Percentiles rank a stretch among this genome's conserved stretches.
phyloP scores from a whole-genome alignment of 2,329 filamentous ascomycete species.

The Cyphellophora europaea region DNA sequence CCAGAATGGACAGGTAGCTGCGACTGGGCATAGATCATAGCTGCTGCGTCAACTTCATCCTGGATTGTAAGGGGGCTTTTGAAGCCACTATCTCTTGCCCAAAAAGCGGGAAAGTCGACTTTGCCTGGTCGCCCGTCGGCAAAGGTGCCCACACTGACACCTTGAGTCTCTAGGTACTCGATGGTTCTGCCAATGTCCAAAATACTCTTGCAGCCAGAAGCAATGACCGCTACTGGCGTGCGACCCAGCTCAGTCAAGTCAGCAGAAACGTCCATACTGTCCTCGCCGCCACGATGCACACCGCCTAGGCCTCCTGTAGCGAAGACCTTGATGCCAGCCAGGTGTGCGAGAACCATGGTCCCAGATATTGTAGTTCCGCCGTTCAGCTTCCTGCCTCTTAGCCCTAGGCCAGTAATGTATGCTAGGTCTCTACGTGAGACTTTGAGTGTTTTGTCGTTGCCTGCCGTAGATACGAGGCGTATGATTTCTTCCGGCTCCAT shows the following conservation, averaged over 20 bases:
- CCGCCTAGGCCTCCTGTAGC: slow-evolving; percentile 91
- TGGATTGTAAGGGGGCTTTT: slow-evolving; percentile 67
- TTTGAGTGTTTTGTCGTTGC: slow-evolving; percentile 62
- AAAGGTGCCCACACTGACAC: slow-evolving; percentile 79
- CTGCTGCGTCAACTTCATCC: slow-evolving; percentile 72
- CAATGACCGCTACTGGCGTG: slow-evolving; percentile 79
- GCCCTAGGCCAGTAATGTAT: slow-evolving; percentile 67
- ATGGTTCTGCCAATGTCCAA: slow-evolving; percentile 84
- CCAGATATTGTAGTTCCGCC: slow-evolving; percentile 90
- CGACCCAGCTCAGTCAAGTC: slow-evolving; percentile 89
- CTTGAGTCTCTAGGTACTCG: slow-evolving; percentile 64
- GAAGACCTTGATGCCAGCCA: slow-evolving; percentile 85
- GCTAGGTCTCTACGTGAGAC: slow-evolving; percentile 80
- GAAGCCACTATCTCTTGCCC: slow-evolving; percentile 75
- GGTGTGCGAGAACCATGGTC: slow-evolving; percentile 79
- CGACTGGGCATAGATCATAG: slow-evolving; percentile 76
- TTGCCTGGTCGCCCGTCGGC: slow-evolving; percentile 62
- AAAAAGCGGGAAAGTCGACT: slow-evolving; percentile 88
- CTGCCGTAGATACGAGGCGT: slow-evolving; percentile 56
- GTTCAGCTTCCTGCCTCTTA: slow-evolving; percentile 60
- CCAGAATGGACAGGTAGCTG: slow-evolving; percentile 65
- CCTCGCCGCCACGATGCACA: slow-evolving; percentile 81
- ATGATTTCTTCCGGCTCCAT: slow-evolving; percentile 63
- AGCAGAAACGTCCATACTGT: slow-evolving; percentile 85
- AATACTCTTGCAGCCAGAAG: slow-evolving; percentile 91